phyloP scores from a whole-genome alignment of 345 rosid species.

The Turnera subulata region DNA sequence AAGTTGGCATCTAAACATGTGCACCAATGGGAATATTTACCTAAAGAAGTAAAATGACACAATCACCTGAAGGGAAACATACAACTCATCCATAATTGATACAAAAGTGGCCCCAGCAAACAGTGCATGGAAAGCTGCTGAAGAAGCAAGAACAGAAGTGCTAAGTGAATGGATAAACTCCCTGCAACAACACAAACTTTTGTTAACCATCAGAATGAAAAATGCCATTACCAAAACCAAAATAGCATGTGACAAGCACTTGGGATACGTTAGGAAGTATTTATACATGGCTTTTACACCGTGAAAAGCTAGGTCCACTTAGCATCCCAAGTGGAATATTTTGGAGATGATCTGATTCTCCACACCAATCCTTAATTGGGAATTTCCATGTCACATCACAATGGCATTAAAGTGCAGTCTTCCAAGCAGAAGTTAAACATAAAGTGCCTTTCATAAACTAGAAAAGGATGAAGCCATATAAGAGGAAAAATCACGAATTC shows the following conservation, averaged over 20 bases:
- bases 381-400: no score
- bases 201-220: slow-evolving; percentile 5
- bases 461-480: no score
- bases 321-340: background rate
- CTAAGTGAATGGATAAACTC: slow-evolving; percentile 54
- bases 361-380: no score
- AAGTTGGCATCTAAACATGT: background rate
- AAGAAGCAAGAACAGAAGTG: slow-evolving; percentile 40
- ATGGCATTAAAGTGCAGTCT: no score
- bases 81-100: slow-evolving; percentile 54
- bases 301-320: background rate
- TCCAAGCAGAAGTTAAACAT: no score
- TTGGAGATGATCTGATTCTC: no score
- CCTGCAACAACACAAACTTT: slow-evolving; percentile 49
- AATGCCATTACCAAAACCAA: background rate
- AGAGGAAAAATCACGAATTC: no score
- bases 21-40: background rate
- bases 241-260: background rate
- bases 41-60: slow-evolving; percentile 6
- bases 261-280: background rate
- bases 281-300: background rate
- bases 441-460: no score
- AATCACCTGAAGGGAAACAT: slow-evolving; percentile 61
- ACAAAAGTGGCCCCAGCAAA: slow-evolving; percentile 49
- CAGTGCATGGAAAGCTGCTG: slow-evolving; percentile 48